Conservation (phyloP, 805 yeast species). For the Vanderwaltozyma yarrowii region DNA sequence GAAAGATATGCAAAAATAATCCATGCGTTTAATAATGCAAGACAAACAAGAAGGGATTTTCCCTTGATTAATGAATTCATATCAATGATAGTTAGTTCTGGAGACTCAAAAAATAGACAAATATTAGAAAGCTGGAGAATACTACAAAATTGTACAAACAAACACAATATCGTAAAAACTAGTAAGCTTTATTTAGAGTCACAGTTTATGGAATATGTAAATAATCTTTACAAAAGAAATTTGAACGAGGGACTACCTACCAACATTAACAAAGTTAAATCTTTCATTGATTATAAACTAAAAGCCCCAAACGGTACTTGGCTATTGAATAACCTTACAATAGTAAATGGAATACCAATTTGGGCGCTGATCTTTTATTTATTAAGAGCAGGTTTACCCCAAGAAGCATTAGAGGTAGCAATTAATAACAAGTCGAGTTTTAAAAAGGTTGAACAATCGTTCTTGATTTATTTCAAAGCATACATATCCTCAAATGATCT, state of each 20-base stretch:
- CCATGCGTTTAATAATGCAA: constrained; percentile 57
- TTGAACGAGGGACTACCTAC: constrained; percentile 52
- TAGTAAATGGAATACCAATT: constrained; percentile 79
- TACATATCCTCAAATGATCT: constrained; percentile 49
- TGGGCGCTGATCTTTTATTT: constrained; percentile 89
- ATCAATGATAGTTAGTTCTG: constrained; percentile 45
- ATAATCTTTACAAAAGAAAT: constrained; percentile 24
- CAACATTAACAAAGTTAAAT: constrained; percentile 58
- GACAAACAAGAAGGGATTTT: constrained; percentile 42
- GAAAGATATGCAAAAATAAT: constrained; percentile 67
- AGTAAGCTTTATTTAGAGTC: constrained; percentile 55
- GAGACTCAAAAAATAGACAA: constrained; percentile 60
- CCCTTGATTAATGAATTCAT: constrained; percentile 52
- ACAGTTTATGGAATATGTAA: constrained; percentile 70
- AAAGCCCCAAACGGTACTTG: constrained; percentile 38
- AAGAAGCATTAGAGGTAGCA: constrained; percentile 69
- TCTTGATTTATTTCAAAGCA: constrained; percentile 67
- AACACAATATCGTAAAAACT: constrained; percentile 36
- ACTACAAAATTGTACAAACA: constrained; percentile 32
- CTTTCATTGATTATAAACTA: constrained; percentile 42
- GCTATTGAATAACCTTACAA: constrained; percentile 44
- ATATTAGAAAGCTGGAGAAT: constrained; percentile 67
- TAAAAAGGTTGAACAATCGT: constrained; percentile 75
- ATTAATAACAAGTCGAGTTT: constrained; percentile 57
- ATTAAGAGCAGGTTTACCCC: constrained; percentile 69